Conservation (phyloP, 352 stramenopile species). For the Globisporangium okanoganense region DNA sequence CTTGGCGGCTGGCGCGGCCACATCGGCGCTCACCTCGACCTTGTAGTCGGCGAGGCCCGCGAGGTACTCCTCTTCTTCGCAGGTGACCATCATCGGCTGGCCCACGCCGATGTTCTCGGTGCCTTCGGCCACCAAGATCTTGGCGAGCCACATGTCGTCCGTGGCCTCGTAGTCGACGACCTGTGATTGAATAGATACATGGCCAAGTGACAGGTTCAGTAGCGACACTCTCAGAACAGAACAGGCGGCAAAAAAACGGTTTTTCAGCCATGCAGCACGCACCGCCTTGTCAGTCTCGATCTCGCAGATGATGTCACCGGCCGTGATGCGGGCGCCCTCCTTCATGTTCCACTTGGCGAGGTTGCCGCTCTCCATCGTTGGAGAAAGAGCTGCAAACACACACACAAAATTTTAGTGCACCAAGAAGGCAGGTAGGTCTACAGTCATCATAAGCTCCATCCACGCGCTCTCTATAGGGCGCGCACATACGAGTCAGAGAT, state of each 20-base stretch:
- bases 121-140: constrained; percentile 93
- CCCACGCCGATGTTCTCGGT: constrained; percentile 90
- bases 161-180: constrained; percentile 98
- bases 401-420: background rate
- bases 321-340: constrained; percentile 90
- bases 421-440: background rate
- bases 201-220: background rate
- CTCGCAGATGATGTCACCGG: constrained; percentile 94
- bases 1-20: constrained; percentile 30
- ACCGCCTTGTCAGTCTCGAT: constrained; percentile 99
- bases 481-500: background rate
- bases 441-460: background rate
- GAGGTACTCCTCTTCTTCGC: constrained; percentile 85
- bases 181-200: constrained; percentile 6
- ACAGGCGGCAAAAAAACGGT: background rate
- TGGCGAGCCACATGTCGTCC: constrained; percentile 95
- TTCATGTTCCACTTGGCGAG: constrained; percentile 94
- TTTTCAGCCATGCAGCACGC: constrained; percentile 10
- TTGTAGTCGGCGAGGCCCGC: constrained; percentile 76
- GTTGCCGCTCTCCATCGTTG: constrained; percentile 97
- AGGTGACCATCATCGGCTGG: constrained; percentile 94
- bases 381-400: constrained; percentile 81
- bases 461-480: background rate
- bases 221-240: background rate
- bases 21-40: constrained; percentile 40